These are phyloP conservation scores for Fomitopsis schrenkii DNA, from an alignment of 1,284 basidiomycete genomes.

Conservation along the genomic window DNA sequence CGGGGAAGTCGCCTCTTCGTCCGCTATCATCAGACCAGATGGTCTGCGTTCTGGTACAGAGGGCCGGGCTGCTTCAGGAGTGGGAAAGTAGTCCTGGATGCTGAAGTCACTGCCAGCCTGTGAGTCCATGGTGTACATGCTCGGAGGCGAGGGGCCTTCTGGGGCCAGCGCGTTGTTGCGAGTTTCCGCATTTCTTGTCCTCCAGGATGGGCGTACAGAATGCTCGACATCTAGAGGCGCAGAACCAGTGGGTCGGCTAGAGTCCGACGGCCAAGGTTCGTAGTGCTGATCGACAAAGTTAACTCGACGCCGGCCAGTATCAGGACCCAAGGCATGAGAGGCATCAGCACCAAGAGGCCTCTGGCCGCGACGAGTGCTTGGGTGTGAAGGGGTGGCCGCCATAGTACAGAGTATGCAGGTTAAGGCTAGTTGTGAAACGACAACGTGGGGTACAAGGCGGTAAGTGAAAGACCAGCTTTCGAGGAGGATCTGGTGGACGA, in stretches of 20 bases:
- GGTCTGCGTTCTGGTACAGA: background rate
- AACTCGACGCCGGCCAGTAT: background rate
- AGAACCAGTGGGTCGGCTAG: background rate
- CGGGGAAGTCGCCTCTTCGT: background rate
- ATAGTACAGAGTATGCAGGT: background rate
- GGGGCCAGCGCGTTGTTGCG: background rate
- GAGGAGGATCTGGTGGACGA: background rate
- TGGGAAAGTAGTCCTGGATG: background rate
- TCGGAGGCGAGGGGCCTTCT: background rate
- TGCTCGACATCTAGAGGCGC: background rate
- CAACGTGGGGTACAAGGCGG: background rate
- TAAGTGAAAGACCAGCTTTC: slow-evolving; percentile 9
- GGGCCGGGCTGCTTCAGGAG: background rate
- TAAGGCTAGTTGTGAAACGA: background rate
- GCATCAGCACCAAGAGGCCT: background rate
- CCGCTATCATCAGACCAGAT: background rate
- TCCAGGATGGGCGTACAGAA: background rate
- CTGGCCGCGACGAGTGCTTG: background rate
- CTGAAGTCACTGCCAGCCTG: background rate
- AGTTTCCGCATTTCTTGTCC: no score
- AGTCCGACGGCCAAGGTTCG: background rate
- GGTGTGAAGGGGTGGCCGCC: background rate
- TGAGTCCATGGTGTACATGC: background rate
- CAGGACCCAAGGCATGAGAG: background rate
- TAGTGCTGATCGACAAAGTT: background rate